Evolutionary conservation across 1,139 yeast genomes (phyloP).

Genomic region (Kodamaea ohmeri): DNA sequence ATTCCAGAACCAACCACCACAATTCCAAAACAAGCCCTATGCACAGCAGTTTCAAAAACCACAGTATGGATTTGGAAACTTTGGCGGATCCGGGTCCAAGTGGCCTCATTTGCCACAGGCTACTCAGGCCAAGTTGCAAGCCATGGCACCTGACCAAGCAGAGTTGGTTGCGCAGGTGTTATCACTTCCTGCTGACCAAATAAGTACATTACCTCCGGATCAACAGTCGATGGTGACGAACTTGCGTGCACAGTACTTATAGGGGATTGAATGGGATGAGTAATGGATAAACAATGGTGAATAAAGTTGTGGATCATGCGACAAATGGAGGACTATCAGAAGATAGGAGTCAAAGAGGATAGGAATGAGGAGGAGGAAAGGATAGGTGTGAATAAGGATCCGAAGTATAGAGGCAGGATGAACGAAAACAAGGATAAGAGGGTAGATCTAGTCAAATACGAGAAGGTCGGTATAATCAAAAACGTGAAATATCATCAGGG

Average conservation of each 20-base stretch:
- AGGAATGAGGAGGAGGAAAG: too few species aligned
- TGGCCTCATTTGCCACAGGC: slow-evolving; percentile 53
- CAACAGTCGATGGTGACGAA: slow-evolving; percentile 60
- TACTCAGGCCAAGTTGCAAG: slow-evolving; percentile 47
- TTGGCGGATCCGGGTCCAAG: slow-evolving; percentile 18
- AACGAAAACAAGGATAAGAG: too few species aligned
- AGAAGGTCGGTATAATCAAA: too few species aligned
- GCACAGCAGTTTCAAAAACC: slow-evolving; percentile 10
- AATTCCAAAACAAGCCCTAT: slow-evolving; percentile 4
- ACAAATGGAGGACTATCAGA: not conserved
- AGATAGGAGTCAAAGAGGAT: not conserved
- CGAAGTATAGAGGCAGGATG: too few species aligned
- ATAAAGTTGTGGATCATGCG: not conserved
- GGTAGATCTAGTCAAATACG: too few species aligned
- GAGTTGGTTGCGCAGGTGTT: slow-evolving; percentile 64
- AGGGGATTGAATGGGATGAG: slow-evolving; percentile 6
- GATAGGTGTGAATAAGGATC: too few species aligned
- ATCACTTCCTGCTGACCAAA: slow-evolving; percentile 53
- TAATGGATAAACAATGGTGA: not conserved
- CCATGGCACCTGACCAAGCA: slow-evolving; percentile 56
- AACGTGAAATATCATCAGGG: too few species aligned
- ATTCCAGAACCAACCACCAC: slow-evolving; percentile 2
- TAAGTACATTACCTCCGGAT: slow-evolving; percentile 54
- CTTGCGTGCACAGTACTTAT: slow-evolving; percentile 56
- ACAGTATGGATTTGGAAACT: slow-evolving; percentile 8